These are phyloP conservation scores for Xylaria sp. DNA, from an alignment of 2,329 filamentous ascomycete species.

Conservation along the genomic window DNA sequence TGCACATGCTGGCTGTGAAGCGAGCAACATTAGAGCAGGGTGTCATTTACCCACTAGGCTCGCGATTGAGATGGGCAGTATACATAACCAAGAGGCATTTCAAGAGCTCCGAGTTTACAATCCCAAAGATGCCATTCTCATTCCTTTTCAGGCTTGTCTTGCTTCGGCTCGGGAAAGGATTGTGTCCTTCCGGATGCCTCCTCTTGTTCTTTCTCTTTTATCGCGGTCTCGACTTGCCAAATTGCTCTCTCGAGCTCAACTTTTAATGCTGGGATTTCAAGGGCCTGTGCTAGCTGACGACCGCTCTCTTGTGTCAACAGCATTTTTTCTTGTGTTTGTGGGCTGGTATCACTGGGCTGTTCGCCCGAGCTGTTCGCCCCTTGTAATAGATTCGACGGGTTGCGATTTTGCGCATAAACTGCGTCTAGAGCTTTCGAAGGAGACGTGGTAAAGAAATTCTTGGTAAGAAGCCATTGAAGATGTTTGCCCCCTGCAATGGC, in stretches of 20 bases:
- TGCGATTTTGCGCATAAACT: conserved; percentile 61
- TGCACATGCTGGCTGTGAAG: not conserved
- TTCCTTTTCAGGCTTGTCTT: conserved; percentile 9
- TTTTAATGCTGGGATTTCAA: conserved; percentile 72
- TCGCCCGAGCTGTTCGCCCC: conserved; percentile 38
- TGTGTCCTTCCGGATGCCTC: not conserved
- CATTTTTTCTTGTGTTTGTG: conserved; percentile 50
- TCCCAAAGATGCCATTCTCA: not conserved
- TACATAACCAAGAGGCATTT: not conserved
- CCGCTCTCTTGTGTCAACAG: conserved; percentile 60
- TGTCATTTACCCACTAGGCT: not conserved
- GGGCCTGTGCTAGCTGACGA: conserved; percentile 61
- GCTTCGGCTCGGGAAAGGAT: not conserved
- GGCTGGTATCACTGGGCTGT: conserved; percentile 11
- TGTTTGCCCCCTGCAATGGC: conserved; percentile 85
- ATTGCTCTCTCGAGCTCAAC: conserved; percentile 77
- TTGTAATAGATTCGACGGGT: conserved; percentile 32
- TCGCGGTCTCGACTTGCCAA: conserved; percentile 68
- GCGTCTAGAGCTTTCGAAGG: conserved; percentile 75
- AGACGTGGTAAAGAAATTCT: conserved; percentile 69
- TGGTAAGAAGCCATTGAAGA: conserved; percentile 78
- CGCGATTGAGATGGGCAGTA: not conserved
- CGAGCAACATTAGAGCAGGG: not conserved
- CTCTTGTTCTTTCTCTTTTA: conserved; percentile 37
- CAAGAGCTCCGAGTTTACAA: not conserved